Evolutionary conservation across 2,329 filamentous ascomycete species (phyloP), one percentile per base, ranked within the genome.

Genomic region (Monosporascus cannonballus): DNA sequence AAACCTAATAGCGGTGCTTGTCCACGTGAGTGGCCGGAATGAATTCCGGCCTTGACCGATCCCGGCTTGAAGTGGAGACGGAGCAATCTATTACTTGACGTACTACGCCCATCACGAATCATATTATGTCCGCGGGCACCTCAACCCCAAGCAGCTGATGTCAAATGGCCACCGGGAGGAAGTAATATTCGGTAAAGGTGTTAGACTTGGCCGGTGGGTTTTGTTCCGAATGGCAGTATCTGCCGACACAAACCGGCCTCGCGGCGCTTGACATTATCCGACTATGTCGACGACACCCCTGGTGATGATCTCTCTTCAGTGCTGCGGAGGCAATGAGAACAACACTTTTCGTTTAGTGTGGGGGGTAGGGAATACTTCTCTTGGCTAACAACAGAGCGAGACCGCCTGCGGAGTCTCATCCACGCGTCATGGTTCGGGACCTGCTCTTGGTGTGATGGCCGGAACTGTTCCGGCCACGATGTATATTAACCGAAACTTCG

Each of bases 381-480:
- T 34, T 14, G 42, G 42, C 42, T 17, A 6, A 24, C 6, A 17
- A n/a, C 42, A 30, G 14, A 38, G 34, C n/a, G 17, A 9, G 22
- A 4, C 22, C 14, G n/a, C 39, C 22, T 42, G n/a, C n/a, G n/a
- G n/a, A 18, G n/a, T 42, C 22, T 18, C 36, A n/a, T 6, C 8
- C 4, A 38, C 54, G 34, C 46, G 45, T 49, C 48, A 53, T 49
- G 36, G 44, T 46, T 34, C 52, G 55, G 54, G 56, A 51, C 59
- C 55, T 58, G 56, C 48, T 55, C 49, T 55, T 52, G 53, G 53
- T 54, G 56, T 59, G 53, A 54, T 56, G 62, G 64, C 63, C 66
- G 67, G 66, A 69, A 66, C 30, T 4, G 51, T 69, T 69, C 67
- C 66, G 67, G 67, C 66, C 66, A 64, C 61, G 56, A 59, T 46